These are phyloP conservation scores for Triangularia verruculosa DNA, from an alignment of 2,329 filamentous ascomycete genomes.

Conservation along the genomic window DNA sequence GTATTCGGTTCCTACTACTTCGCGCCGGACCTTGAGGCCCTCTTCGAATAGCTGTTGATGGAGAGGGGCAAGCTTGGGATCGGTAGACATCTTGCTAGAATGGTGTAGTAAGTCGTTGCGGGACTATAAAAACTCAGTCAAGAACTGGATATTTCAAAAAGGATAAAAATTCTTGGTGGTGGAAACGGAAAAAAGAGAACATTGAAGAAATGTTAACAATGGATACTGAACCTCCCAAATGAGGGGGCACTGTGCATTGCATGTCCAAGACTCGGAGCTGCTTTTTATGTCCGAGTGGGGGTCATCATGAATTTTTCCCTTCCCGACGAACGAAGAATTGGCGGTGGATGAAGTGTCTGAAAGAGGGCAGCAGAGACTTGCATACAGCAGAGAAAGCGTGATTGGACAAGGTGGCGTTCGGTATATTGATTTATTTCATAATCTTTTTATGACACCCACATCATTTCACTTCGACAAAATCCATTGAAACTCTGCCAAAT, in stretches of 20 bases:
- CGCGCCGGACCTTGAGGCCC: slow-evolving; percentile 57
- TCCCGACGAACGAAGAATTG: too few relatives aligned
- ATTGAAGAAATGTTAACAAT: not conserved
- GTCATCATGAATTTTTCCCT: not conserved
- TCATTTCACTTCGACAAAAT: too few relatives aligned
- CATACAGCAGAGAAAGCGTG: too few relatives aligned
- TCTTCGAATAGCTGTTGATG: slow-evolving; percentile 59
- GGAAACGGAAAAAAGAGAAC: not conserved
- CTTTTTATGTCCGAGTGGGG: not conserved
- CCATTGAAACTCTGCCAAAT: not conserved
- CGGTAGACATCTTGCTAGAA: slow-evolving; percentile 21
- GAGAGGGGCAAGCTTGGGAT: slow-evolving; percentile 31
- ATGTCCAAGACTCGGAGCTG: not conserved
- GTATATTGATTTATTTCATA: too few relatives aligned
- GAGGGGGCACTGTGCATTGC: not conserved
- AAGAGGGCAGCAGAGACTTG: too few relatives aligned
- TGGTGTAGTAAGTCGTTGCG: too few relatives aligned
- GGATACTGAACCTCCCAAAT: not conserved
- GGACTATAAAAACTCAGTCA: too few relatives aligned
- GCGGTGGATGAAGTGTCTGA: too few relatives aligned
- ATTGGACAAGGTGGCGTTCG: too few relatives aligned
- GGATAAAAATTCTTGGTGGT: not conserved
- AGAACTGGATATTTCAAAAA: not conserved
- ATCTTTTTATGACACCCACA: too few relatives aligned
- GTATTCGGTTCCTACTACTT: slow-evolving; percentile 60